phyloP scores from a whole-genome alignment of 306 rosid species.

The Pyrus bretschneideri region DNA sequence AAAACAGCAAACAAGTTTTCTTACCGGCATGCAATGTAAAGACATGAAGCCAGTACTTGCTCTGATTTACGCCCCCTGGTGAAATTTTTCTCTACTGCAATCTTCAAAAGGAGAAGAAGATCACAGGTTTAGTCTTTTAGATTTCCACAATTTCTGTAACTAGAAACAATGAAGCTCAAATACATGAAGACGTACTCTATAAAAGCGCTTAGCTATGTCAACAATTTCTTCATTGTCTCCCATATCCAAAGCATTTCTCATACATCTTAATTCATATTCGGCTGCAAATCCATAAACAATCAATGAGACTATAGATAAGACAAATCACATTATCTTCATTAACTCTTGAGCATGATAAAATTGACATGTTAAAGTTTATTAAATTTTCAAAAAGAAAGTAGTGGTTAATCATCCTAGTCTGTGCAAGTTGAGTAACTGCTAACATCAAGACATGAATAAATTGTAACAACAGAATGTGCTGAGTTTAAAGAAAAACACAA shows the following conservation, averaged over 20 bases:
- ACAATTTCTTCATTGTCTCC: conserved; percentile 28
- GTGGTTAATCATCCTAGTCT: neutral
- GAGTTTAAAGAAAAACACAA: neutral
- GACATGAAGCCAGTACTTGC: conserved; percentile 75
- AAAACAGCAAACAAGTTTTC: neutral
- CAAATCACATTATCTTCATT: neutral
- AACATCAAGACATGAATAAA: neutral
- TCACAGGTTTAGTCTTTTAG: conserved; percentile 3
- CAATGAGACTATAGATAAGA: neutral
- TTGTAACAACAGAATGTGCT: neutral
- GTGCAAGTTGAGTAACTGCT: neutral
- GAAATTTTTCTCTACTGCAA: conserved; percentile 64
- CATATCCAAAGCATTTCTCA: conserved; percentile 42
- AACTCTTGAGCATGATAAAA: neutral
- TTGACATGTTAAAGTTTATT: neutral
- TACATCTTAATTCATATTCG: conserved; percentile 26
- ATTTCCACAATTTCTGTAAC: neutral
- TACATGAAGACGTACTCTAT: conserved; percentile 29
- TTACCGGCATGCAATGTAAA: conserved; percentile 79
- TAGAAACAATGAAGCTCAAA: neutral
- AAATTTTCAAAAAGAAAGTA: neutral
- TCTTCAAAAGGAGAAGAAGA: conserved; percentile 32
- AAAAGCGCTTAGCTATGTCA: conserved; percentile 38
- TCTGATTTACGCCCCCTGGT: conserved; percentile 69
- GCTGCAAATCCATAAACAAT: conserved; percentile 22